phyloP scores from a whole-genome alignment of 345 rosid genomes.

The Excoecaria cochinchinensis region DNA sequence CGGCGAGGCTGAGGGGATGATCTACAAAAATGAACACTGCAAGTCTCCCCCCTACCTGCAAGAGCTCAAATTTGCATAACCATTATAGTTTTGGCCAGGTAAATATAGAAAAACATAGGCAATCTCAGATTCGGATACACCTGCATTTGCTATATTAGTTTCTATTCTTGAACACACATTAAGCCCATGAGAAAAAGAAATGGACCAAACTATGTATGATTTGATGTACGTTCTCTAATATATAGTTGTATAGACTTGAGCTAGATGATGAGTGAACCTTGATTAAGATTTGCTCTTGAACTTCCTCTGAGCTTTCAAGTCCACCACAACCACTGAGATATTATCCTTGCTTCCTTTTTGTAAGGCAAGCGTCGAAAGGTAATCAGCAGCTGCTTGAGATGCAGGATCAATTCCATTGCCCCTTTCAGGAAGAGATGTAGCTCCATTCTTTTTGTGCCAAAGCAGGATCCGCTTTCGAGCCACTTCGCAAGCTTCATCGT shows the following conservation, averaged over 20 bases:
- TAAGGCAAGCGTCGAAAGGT: conserved; percentile 35
- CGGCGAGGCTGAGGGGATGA: neutral
- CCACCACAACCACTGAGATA: conserved; percentile 37
- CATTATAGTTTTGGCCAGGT: neutral
- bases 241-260: conserved; percentile 27
- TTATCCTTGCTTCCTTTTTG: conserved; percentile 37
- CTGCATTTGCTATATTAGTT: conserved; percentile 22
- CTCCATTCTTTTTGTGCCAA: conserved; percentile 33
- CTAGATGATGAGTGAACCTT: conserved; percentile 18
- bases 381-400: conserved; percentile 30
- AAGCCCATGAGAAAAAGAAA: conserved; percentile 73
- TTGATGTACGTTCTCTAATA: conserved; percentile 34
- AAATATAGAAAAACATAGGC: conserved; percentile 11
- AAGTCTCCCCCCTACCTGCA: conserved; percentile 15
- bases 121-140: conserved; percentile 20
- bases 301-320: conserved; percentile 34
- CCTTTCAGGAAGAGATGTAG: conserved; percentile 9
- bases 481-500: conserved; percentile 31
- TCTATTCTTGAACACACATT: conserved; percentile 48
- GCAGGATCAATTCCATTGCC: conserved; percentile 22
- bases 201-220: conserved; percentile 63
- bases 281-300: conserved; percentile 56
- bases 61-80: conserved; percentile 1
- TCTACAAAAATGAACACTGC: conserved; percentile 2
- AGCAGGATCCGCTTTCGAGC: conserved; percentile 27